Conservation (phyloP, 1,284 basidiomycete species). For the Pisolithus thermaeus region DNA sequence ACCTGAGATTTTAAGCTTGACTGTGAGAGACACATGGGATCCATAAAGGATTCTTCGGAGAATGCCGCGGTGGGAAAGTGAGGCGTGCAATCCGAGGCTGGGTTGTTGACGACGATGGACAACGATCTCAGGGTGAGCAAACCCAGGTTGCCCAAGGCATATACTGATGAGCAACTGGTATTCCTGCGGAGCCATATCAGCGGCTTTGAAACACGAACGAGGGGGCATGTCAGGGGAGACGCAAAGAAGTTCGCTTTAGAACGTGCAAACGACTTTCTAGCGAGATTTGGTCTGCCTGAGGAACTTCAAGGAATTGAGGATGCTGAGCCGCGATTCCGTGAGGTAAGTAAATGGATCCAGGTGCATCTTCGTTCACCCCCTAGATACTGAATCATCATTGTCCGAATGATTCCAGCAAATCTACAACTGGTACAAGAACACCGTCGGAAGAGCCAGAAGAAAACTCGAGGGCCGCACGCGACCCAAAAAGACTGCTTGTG, state of each 20-base stretch:
- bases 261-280: slow-evolving; percentile 50
- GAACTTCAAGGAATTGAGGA: slow-evolving; percentile 48
- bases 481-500: slow-evolving; percentile 34
- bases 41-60: slow-evolving; percentile 23
- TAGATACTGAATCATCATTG: neutral
- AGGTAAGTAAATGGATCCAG: slow-evolving; percentile 30
- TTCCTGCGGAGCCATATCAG: slow-evolving; percentile 44
- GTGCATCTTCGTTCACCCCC: neutral
- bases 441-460: slow-evolving; percentile 48
- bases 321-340: slow-evolving; percentile 49
- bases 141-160: slow-evolving; percentile 54
- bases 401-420: slow-evolving; percentile 40
- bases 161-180: slow-evolving; percentile 42
- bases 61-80: slow-evolving; percentile 11
- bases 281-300: slow-evolving; percentile 46
- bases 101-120: slow-evolving; percentile 18
- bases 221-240: slow-evolving; percentile 45
- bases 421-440: slow-evolving; percentile 67
- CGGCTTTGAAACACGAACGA: slow-evolving; percentile 51
- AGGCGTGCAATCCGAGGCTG: slow-evolving; percentile 14
- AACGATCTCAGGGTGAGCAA: slow-evolving; percentile 35
- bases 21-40: slow-evolving; percentile 11
- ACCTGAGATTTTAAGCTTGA: neutral
- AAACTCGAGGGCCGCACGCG: slow-evolving; percentile 48
- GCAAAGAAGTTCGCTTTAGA: slow-evolving; percentile 62